Evolutionary conservation across 768 basidiomycete genomes (phyloP).

Genomic region (Amanita pallidorosea): DNA sequence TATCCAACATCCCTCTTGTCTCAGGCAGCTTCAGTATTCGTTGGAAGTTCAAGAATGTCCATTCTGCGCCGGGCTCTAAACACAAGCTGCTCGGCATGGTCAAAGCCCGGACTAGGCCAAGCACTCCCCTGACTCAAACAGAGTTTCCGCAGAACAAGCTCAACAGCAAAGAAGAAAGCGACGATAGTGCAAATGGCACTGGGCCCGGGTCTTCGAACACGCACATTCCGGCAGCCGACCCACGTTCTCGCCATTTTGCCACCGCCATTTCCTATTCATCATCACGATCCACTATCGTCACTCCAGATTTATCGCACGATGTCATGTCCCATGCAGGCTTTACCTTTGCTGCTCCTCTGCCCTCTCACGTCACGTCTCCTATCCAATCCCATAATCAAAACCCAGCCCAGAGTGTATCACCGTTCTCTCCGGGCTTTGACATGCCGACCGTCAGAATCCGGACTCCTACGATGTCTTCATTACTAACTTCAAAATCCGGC

Average conservation of each 20-base stretch:
- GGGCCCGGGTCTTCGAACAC: neutral
- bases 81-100: conserved; percentile 21
- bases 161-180: conserved; percentile 8
- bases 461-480: neutral
- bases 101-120: conserved; percentile 8
- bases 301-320: neutral
- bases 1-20: conserved; percentile 63
- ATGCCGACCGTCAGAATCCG: conserved; percentile 1
- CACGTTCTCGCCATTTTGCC: conserved; percentile 7
- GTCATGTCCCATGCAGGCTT: neutral
- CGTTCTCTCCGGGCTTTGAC: conserved; percentile 7
- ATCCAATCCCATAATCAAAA: neutral
- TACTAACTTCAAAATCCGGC: conserved; percentile 3
- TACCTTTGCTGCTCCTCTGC: neutral
- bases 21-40: conserved; percentile 57
- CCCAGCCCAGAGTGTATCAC: conserved; percentile 5
- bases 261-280: conserved; percentile 9
- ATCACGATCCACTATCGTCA: neutral
- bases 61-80: conserved; percentile 22
- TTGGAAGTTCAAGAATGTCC: conserved; percentile 62
- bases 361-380: conserved; percentile 6
- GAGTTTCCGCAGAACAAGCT: neutral
- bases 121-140: neutral
- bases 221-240: neutral
- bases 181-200: conserved; percentile 7